Conservation (phyloP, 768 basidiomycete species). For the Russula sp. region DNA sequence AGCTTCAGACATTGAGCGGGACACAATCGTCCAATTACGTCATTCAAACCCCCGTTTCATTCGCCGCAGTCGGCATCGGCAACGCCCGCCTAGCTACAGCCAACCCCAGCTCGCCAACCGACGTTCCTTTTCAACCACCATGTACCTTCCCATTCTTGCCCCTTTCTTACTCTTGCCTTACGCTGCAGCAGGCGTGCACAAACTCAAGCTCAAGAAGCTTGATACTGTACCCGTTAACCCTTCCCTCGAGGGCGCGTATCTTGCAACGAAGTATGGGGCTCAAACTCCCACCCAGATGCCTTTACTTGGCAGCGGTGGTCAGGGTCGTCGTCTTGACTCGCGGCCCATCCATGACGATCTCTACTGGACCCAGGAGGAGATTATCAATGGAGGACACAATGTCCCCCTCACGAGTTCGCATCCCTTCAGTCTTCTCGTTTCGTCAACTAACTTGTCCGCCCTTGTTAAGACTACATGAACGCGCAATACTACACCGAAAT, state of each 20-base stretch:
- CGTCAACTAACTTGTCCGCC: conserved; percentile 12
- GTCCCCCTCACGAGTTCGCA: conserved; percentile 84
- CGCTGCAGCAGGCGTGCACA: conserved; percentile 58
- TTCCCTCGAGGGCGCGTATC: conserved; percentile 68
- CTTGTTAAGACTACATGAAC: conserved; percentile 82
- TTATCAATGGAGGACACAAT: conserved; percentile 64
- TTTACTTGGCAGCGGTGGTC: conserved; percentile 66
- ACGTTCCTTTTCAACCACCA: conserved; percentile 26
- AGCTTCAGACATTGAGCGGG: neutral
- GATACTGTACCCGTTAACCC: conserved; percentile 55
- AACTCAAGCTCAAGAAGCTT: conserved; percentile 85
- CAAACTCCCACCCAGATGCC: conserved; percentile 44
- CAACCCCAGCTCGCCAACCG: neutral
- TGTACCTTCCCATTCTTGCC: conserved; percentile 38
- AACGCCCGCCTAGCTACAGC: neutral
- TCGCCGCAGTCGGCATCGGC: neutral
- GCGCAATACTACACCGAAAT: conserved; percentile 96
- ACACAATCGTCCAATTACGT: conserved; percentile 1
- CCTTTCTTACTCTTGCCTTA: conserved; percentile 39
- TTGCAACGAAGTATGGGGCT: conserved; percentile 90
- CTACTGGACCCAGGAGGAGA: conserved; percentile 74
- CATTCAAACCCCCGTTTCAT: neutral
- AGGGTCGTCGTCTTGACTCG: conserved; percentile 54
- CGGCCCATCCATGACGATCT: conserved; percentile 42
- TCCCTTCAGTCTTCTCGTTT: neutral